Evolutionary conservation across 75 land plant species (phyloP), one percentile per base, ranked within the genome.

Genomic region (Cupressus sempervirens): DNA sequence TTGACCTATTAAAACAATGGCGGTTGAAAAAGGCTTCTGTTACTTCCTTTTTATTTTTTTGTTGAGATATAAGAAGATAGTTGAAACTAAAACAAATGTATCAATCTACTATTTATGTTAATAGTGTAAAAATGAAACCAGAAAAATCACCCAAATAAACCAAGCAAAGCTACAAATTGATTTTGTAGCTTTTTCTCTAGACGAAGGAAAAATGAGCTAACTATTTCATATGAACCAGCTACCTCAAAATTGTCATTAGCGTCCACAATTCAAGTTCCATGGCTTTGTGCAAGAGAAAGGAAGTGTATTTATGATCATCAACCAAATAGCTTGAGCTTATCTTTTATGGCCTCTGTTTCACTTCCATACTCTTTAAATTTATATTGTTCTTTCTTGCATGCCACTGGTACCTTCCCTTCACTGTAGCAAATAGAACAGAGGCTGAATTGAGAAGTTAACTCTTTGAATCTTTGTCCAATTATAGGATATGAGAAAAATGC

Each of bases 341-440:
- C 99, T 92, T 92, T 93, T 74, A 93, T 82, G 7, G 92, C 93
- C 67, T 92, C 94, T 6, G 92, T 58, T 84, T 96, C 96, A 35
- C 87, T 90, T 54, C 91, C 89, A 87, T 93, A 96, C 91, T 98
- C 99, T 80, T 92, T 96, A 85, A 98, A 98, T 12, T 62, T 89
- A 84, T 94, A 98, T 84, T 93, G 93, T 38, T 96, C 95, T 81
- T 83, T 91, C 88, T 94, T 94, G 76, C 81, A 84, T 6, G 90
- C 23, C 23, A 90, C 67, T 3, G 99, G 99, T 56, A 98, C 98
- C 87, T 96, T 94, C 41, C 99, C 98, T 68, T 93, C 94, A 72
- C 98, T 93, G 87, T 98, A 98, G 90, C 99, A 98, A 20, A 85
- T 88, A 43, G 90, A 85, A 54, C 99, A 98, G 38, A 98, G 80